Conservation (phyloP, 208 protist genomes). For the Acanthamoeba culbertsoni region DNA sequence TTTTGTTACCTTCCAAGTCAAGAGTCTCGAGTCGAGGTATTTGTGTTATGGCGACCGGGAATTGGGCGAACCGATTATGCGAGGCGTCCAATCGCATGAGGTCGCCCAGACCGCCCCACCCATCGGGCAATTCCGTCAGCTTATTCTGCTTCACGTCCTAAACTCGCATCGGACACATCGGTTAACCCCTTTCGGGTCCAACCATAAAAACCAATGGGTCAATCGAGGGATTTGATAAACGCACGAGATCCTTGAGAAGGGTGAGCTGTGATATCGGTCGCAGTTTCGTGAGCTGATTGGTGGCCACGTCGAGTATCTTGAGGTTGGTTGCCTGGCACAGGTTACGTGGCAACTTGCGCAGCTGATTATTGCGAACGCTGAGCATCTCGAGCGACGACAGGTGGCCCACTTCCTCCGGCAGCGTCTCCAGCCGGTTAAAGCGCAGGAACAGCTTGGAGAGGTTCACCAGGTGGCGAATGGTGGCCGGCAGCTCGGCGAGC, state of each 20-base stretch:
- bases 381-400: constrained; percentile 61
- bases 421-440: constrained; percentile 56
- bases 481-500: neutral
- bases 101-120: neutral
- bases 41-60: constrained; percentile 29
- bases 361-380: constrained; percentile 72
- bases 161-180: neutral
- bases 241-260: constrained; percentile 32
- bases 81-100: constrained; percentile 34
- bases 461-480: neutral
- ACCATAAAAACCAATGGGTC: neutral
- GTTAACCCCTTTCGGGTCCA: neutral
- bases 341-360: neutral
- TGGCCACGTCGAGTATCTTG: constrained; percentile 43
- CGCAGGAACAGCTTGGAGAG: constrained; percentile 32
- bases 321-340: constrained; percentile 51
- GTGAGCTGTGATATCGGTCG: neutral
- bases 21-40: constrained; percentile 22
- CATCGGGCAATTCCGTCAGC: neutral
- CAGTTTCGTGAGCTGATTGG: constrained; percentile 12
- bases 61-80: constrained; percentile 11
- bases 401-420: constrained; percentile 59
- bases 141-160: constrained; percentile 55
- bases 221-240: neutral
- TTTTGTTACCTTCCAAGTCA: constrained; percentile 10